Evolutionary conservation across 306 rosid species (phyloP), one percentile per base, ranked within the genome.

Genomic region (Fragaria iinumae): DNA sequence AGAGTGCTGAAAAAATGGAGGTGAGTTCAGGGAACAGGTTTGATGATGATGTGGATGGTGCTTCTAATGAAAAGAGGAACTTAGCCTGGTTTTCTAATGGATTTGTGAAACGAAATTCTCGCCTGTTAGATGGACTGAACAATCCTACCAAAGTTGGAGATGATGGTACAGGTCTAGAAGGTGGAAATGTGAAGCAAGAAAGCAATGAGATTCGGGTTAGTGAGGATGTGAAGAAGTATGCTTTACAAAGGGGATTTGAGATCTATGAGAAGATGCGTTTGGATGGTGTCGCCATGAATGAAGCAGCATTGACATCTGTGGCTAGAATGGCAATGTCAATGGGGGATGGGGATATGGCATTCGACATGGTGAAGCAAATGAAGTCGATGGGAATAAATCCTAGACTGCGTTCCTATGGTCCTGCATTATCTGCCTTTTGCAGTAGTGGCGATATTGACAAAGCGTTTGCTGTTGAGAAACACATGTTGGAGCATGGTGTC

Each of bases 261-360:
- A 84, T 92, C 59, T 95, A 88, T 69, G 87, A 90, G 85, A 86
- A 78, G 78, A 95, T 90, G 98, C 50, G 87, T 60, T 5, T 13
- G 53, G 87, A 84, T 77, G 82, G 89, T 70, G 83, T 90, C 56
- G 75, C 80, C 8, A 85, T 92, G 93, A 95, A 92, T 80, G 98
- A 95, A 80, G 96, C 97, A 1, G 90, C 96, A n/a, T 84, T 95
- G 83, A 95, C 98, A 59, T 88, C 98, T 57, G 87, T 95, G 80
- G 98, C 96, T 77, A 84, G 97, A 84, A 92, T 92, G 96, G 97
- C 98, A 65, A 89, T 91, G 98, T 86, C 98, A 49, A 87, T 88
- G 86, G 90, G 90, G 32, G 87, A 92, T 71, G 97, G 98, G 16
- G 93, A 90, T 76, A 86, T 77, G 92, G 98, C 98, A 32, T 92